A percentile compares a stretch with the other conserved stretches of the same genome.
These are phyloP conservation scores for Plenodomus lindquistii DNA, from an alignment of 2,329 filamentous ascomycete genomes.

Conservation along the genomic window DNA sequence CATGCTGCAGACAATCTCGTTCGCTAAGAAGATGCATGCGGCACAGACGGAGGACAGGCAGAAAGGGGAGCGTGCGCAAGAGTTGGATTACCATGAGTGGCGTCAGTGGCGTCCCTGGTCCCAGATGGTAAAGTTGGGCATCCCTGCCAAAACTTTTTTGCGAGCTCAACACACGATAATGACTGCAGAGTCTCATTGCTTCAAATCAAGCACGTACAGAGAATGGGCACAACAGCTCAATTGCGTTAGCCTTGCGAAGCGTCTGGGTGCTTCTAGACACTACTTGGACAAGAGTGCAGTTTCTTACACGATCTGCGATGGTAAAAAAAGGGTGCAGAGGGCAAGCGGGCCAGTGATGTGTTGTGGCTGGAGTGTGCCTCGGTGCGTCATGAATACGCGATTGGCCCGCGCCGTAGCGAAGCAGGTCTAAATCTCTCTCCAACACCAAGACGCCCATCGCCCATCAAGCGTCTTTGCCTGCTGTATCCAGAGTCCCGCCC, in stretches of 20 bases:
- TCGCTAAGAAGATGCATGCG: background rate
- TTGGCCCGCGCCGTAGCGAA: conserved; percentile 16
- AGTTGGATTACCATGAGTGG: background rate
- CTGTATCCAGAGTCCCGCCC: conserved; percentile 27
- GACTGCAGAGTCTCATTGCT: background rate
- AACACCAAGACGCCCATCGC: conserved; percentile 17
- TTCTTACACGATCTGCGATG: background rate
- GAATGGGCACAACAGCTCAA: conserved; percentile 1
- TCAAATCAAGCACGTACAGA: background rate
- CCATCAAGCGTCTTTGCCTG: conserved; percentile 13
- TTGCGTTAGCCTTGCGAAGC: conserved; percentile 22
- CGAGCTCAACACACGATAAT: background rate
- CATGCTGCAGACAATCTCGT: background rate
- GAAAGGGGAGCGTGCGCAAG: no score
- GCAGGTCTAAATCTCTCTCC: conserved; percentile 15
- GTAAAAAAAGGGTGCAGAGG: background rate
- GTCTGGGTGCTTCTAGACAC: background rate
- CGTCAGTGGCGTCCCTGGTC: conserved; percentile 1
- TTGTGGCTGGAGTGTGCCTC: conserved; percentile 17
- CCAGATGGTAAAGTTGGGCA: conserved; percentile 1
- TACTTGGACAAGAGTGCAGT: conserved; percentile 1
- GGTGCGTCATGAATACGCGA: conserved; percentile 22
- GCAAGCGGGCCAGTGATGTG: conserved; percentile 8
- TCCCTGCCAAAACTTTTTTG: no score
- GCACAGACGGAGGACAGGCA: background rate